Evolutionary conservation across 805 yeast species (phyloP).

Genomic region (Candida tammaniensis): DNA sequence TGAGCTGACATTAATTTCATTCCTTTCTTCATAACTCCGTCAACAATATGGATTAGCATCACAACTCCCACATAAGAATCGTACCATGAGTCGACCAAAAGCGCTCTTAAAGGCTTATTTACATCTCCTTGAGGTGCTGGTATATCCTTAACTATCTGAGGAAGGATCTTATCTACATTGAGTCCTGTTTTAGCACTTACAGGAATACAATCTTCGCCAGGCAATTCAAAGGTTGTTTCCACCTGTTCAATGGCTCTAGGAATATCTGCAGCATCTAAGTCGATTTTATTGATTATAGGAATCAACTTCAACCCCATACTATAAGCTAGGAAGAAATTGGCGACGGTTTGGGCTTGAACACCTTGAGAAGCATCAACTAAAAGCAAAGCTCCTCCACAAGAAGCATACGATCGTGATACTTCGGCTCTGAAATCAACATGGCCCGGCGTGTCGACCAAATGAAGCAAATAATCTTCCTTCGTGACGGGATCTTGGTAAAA

Average conservation of each 20-base stretch:
- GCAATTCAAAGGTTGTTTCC: conserved; percentile 78
- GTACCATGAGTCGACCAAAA: conserved; percentile 97
- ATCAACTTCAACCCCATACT: conserved; percentile 76
- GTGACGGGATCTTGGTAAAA: conserved; percentile 59
- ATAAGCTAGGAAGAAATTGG: conserved; percentile 88
- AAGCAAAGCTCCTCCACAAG: conserved; percentile 91
- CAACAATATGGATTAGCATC: conserved; percentile 77
- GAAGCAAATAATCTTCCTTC: conserved; percentile 75
- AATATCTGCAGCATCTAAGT: conserved; percentile 82
- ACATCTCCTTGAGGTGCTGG: conserved; percentile 69
- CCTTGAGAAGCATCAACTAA: conserved; percentile 96
- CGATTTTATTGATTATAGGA: conserved; percentile 91
- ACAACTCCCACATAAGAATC: conserved; percentile 92
- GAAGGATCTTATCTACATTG: conserved; percentile 75
- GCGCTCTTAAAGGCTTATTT: conserved; percentile 58
- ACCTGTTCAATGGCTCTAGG: conserved; percentile 80
- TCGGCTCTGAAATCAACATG: conserved; percentile 96
- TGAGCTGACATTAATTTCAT: conserved; percentile 75
- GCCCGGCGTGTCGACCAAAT: conserved; percentile 96
- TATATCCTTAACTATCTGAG: conserved; percentile 76
- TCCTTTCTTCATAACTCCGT: conserved; percentile 75
- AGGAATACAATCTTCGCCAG: conserved; percentile 67
- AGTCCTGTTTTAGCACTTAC: conserved; percentile 92
- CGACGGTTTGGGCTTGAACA: conserved; percentile 98
- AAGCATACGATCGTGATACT: conserved; percentile 90